These are phyloP conservation scores for Aspergillus versicolor DNA, from an alignment of 2,329 filamentous ascomycete genomes.

Conservation along the genomic window DNA sequence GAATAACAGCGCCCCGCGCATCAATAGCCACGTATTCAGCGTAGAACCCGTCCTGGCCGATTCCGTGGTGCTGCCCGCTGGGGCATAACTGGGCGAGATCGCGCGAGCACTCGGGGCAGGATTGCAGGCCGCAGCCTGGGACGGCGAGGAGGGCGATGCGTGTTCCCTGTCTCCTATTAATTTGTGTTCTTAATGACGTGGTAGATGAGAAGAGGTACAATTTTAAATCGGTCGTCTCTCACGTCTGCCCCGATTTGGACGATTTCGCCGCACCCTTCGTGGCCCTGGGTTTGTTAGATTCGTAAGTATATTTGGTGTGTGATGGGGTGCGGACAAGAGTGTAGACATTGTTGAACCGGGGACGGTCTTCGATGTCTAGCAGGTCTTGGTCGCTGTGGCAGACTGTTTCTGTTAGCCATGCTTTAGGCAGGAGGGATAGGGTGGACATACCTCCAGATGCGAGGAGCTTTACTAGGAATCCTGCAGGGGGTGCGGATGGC, in stretches of 20 bases:
- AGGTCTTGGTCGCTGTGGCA: constrained; percentile 15
- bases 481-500: neutral
- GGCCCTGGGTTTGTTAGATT: constrained; percentile 2
- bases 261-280: constrained; percentile 17
- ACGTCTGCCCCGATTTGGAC: constrained; percentile 8
- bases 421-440: neutral
- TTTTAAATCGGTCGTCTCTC: neutral
- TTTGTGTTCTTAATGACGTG: neutral
- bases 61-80: constrained; percentile 41
- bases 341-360: constrained; percentile 13
- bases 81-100: constrained; percentile 34
- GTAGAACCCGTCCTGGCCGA: constrained; percentile 47
- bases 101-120: constrained; percentile 41
- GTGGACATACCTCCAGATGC: constrained; percentile 9
- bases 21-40: constrained; percentile 39
- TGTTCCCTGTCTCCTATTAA: neutral
- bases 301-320: neutral
- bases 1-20: constrained; percentile 22
- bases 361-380: constrained; percentile 13
- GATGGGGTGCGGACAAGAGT: neutral
- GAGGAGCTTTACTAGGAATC: constrained; percentile 11
- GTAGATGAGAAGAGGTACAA: neutral
- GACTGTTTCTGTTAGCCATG: neutral
- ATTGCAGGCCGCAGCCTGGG: constrained; percentile 27
- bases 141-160: constrained; percentile 14